Conservation (phyloP, 1,284 basidiomycete species). For the Sanghuangporus sanghuang region DNA sequence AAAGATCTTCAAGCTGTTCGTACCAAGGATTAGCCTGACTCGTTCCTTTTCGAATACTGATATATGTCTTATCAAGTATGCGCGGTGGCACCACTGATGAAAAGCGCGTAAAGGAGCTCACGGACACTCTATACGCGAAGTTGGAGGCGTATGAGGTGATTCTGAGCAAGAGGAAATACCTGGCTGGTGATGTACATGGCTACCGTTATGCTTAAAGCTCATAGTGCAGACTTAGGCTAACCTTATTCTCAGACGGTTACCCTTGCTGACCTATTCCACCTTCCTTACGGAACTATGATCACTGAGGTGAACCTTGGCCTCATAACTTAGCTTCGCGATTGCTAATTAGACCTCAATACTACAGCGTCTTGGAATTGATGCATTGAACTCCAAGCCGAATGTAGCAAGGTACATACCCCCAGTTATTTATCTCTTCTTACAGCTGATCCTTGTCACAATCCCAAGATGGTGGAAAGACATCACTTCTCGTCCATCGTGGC, state of each 20-base stretch:
- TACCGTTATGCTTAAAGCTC: not conserved
- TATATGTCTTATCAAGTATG: not conserved
- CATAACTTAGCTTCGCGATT: not conserved
- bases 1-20: slow-evolving; percentile 42
- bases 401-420: slow-evolving; percentile 8
- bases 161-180: slow-evolving; percentile 25
- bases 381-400: slow-evolving; percentile 7
- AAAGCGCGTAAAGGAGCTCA: slow-evolving; percentile 26
- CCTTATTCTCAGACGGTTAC: slow-evolving; percentile 5
- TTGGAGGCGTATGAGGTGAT: slow-evolving; percentile 28
- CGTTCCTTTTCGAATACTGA: not conserved
- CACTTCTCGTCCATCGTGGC: slow-evolving; percentile 14
- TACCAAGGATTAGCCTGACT: not conserved
- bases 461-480: slow-evolving; percentile 18
- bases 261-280: slow-evolving; percentile 17
- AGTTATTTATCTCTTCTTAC: not conserved
- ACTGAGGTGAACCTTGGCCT: not conserved
- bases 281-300: slow-evolving; percentile 16
- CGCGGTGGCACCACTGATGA: slow-evolving; percentile 25
- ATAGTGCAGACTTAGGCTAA: not conserved
- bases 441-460: not conserved
- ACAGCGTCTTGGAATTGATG: slow-evolving; percentile 7
- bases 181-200: slow-evolving; percentile 27
- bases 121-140: slow-evolving; percentile 25
- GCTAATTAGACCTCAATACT: not conserved